Base-by-base conservation (phyloP, 768 basidiomycete genomes). In the Udeniomyces megalosporus region DNA sequence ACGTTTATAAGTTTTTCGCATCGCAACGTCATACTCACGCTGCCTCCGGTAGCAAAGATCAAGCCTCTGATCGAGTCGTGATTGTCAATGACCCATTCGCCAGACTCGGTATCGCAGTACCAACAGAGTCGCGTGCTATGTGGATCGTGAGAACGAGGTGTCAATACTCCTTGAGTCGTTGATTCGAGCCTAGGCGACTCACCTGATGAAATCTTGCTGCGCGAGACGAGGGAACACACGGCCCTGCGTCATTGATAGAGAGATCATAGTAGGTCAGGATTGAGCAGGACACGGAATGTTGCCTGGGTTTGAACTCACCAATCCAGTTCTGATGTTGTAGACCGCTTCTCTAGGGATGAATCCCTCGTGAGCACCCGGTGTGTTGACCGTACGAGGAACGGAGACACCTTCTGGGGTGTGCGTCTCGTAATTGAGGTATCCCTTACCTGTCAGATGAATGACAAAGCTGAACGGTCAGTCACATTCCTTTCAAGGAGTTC, bases 61-160 rank as follows among this genome's bases (percentile, higher is more conserved):
- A 96, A 70, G 6, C 79, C 79, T 4, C 67, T 50, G 28, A 76
- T 73, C 15, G 72, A 71, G 0, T 82, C 81, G 67, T 85, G 81
- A 64, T 75, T 80, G 28, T 90, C 87, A 66, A 96, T 88, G 47
- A 95, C 76, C 88, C 89, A 96, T 72, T 96, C 80, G 3, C 82
- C 84, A 69, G 91, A 85, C 1, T 82, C 79, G 4, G 89, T 82
- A 68, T 95, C 92, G 26, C 84, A 84, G 71, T 96, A 96, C 88
- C 88, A 91, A 66, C 50, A 38, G 20, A 68, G 31, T 12, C 60
- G 49, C 10, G 52, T 65, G 28, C 58, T 42, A 5, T 34, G 32
- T 8, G 46, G 2, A 26, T 14, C 5, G 24, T 24, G 34, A 28
- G 15, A 17, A 20, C 2, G 10, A 35, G 31, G 0, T 11, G 52